Evolutionary conservation across 2,329 filamentous ascomycete genomes (phyloP).

Genomic region (Aspergillus clavatus): DNA sequence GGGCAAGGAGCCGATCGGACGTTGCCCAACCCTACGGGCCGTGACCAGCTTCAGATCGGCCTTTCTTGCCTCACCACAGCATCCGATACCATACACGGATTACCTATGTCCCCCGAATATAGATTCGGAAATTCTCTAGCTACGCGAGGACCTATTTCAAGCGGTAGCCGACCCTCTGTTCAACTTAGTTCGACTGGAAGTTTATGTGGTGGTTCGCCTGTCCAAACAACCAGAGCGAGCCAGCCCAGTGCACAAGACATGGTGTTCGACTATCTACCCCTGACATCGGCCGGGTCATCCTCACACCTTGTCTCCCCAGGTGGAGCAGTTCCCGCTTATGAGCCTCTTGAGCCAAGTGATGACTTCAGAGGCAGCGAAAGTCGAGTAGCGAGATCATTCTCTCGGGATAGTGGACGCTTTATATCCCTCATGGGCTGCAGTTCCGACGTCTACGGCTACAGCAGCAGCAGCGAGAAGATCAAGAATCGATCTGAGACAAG

Average conservation of each 20-base stretch:
- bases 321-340: slow-evolving; percentile 12
- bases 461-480: slow-evolving; percentile 26
- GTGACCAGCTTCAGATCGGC: slow-evolving; percentile 17
- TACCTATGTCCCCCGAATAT: slow-evolving; percentile 16
- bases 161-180: slow-evolving; percentile 16
- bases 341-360: slow-evolving; percentile 16
- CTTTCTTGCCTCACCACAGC: slow-evolving; percentile 10
- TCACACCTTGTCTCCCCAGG: slow-evolving; percentile 11
- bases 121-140: slow-evolving; percentile 16
- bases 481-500: slow-evolving; percentile 26
- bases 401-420: slow-evolving; percentile 18
- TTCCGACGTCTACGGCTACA: slow-evolving; percentile 39
- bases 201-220: slow-evolving; percentile 17
- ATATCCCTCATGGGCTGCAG: slow-evolving; percentile 28
- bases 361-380: slow-evolving; percentile 15
- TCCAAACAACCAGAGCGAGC: slow-evolving; percentile 13
- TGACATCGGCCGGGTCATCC: slow-evolving; percentile 17
- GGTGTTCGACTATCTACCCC: slow-evolving; percentile 26
- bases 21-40: slow-evolving; percentile 32
- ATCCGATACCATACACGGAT: slow-evolving; percentile 14
- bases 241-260: slow-evolving; percentile 25
- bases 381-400: slow-evolving; percentile 16
- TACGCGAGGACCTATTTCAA: slow-evolving; percentile 9
- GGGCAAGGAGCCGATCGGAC: slow-evolving; percentile 29
- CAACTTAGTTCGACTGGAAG: slow-evolving; percentile 17